These are phyloP conservation scores for Hirsutella rhossiliensis DNA, from an alignment of 2,329 filamentous ascomycete genomes.

Conservation along the genomic window DNA sequence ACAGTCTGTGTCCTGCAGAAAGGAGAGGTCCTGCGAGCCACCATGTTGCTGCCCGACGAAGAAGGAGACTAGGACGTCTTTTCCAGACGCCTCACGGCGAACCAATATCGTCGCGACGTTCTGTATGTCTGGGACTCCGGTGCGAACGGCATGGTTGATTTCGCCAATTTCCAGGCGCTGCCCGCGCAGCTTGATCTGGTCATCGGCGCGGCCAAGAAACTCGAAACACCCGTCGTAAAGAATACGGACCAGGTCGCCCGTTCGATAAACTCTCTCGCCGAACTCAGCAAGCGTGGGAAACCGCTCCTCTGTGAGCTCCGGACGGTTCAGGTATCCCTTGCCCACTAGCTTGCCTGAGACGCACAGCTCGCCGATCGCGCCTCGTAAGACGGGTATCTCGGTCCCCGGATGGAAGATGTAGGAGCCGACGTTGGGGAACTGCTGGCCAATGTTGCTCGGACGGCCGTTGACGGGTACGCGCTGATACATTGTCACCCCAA, in stretches of 20 bases:
- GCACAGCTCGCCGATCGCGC: conserved; percentile 78
- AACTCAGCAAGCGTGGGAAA: conserved; percentile 55
- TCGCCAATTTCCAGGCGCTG: conserved; percentile 84
- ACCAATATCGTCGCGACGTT: conserved; percentile 68
- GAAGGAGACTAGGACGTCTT: conserved; percentile 75
- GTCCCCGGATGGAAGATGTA: conserved; percentile 64
- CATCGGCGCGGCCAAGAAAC: conserved; percentile 78
- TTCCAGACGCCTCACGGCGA: conserved; percentile 58
- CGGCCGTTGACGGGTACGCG: conserved; percentile 67
- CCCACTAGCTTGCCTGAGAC: conserved; percentile 80
- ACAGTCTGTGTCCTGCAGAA: conserved; percentile 17
- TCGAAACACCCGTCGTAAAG: conserved; percentile 73
- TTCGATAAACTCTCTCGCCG: conserved; percentile 63
- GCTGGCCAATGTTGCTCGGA: conserved; percentile 75
- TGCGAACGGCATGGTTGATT: conserved; percentile 73
- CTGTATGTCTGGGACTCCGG: conserved; percentile 40
- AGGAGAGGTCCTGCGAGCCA: conserved; percentile 6
- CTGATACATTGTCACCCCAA: conserved; percentile 84
- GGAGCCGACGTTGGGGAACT: conserved; percentile 79
- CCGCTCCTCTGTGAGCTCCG: conserved; percentile 62
- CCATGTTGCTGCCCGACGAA: conserved; percentile 22
- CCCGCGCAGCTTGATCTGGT: conserved; percentile 84
- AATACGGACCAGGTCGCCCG: conserved; percentile 76
- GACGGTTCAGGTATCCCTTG: conserved; percentile 74
- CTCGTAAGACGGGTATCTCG: conserved; percentile 58